phyloP scores from a whole-genome alignment of 331 rosid genomes.

The Spiraea crenata region DNA sequence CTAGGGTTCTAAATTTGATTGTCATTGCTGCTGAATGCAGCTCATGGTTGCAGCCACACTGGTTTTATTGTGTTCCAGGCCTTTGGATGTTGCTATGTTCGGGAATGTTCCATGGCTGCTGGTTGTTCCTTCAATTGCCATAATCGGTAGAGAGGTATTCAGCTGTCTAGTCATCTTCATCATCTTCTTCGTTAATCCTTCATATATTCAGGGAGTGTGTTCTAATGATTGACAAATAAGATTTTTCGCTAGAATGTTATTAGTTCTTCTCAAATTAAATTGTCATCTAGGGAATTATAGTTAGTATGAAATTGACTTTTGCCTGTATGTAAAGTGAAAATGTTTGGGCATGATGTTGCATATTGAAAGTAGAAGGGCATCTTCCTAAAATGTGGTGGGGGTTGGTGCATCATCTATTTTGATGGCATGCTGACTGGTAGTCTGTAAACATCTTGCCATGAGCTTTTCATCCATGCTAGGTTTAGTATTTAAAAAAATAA shows the following conservation, averaged over 20 bases:
- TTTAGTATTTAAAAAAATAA: too few relatives aligned
- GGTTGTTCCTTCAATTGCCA: constrained; percentile 74
- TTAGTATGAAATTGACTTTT: neutral
- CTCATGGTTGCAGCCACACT: constrained; percentile 98
- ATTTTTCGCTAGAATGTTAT: neutral
- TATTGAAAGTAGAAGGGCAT: neutral
- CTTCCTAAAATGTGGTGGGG: constrained; percentile 6
- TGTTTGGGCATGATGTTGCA: neutral
- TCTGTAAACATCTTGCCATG: neutral
- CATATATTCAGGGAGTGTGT: neutral
- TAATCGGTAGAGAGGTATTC: constrained; percentile 95
- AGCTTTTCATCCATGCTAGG: neutral
- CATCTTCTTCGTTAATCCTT: neutral
- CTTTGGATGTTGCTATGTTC: constrained; percentile 54
- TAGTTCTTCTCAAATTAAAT: neutral
- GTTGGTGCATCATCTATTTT: neutral
- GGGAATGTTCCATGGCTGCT: constrained; percentile 79
- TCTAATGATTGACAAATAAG: neutral
- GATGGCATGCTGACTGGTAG: neutral
- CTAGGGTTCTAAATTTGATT: constrained; percentile 9
- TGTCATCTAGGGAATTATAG: neutral
- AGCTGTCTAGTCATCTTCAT: neutral
- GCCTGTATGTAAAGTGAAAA: constrained; percentile 1
- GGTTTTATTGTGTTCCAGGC: constrained; percentile 78
- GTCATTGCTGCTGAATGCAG: constrained; percentile 46